phyloP scores from a whole-genome alignment of 139 green algal genomes.

The Coelastrella sp. region DNA sequence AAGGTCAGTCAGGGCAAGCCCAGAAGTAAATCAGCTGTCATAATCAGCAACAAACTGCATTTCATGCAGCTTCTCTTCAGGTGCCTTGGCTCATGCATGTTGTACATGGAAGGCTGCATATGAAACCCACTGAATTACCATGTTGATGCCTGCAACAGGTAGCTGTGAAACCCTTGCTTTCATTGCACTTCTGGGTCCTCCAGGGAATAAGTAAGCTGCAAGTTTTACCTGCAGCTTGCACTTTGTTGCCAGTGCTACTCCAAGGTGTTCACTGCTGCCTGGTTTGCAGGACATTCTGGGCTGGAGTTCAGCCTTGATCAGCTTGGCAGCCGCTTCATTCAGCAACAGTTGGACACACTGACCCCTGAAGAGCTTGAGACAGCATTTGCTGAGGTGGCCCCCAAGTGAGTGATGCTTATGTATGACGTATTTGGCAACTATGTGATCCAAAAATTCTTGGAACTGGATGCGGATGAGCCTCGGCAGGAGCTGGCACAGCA shows the following conservation, averaged over 20 bases:
- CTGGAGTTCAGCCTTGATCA: conserved; percentile 89
- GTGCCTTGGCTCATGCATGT: too few species aligned
- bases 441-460: conserved; percentile 90
- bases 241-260: too few species aligned
- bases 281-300: conserved; percentile 73
- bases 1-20: conserved; percentile 7
- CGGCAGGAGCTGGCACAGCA: conserved; percentile 49
- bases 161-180: too few species aligned
- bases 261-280: too few species aligned
- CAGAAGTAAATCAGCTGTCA: neutral
- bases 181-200: neutral
- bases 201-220: neutral
- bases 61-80: too few species aligned
- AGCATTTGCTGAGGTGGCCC: conserved; percentile 61
- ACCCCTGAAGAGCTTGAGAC: conserved; percentile 63
- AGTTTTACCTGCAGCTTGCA: neutral
- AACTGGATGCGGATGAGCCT: conserved; percentile 63
- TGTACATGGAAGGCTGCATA: too few species aligned
- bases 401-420: conserved; percentile 77
- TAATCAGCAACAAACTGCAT: too few species aligned
- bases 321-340: conserved; percentile 92
- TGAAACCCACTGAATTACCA: too few species aligned
- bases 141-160: too few species aligned
- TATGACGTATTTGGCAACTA: conserved; percentile 93
- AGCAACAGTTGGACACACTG: conserved; percentile 87